Base-by-base conservation (phyloP, 805 yeast genomes). In the Saccharomycopsis sp. region DNA sequence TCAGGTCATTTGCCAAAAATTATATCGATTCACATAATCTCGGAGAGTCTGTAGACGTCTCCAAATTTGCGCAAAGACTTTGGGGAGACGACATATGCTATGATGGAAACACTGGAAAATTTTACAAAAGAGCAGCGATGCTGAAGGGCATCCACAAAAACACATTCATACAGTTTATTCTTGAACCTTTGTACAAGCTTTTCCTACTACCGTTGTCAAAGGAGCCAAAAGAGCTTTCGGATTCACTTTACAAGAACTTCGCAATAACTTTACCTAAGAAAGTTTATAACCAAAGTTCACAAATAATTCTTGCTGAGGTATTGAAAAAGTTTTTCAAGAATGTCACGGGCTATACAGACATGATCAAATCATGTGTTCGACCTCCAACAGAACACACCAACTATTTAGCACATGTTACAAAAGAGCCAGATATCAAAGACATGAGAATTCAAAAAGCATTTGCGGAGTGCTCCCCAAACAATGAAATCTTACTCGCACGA, bases 161-260 rank as follows among this genome's bases (percentile, higher is more conserved):
- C 45, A 56, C 85, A 1, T 82, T 89, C 56, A 68, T 71, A 4
- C 63, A 67, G 34, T 80, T 86, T 50, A 67, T 92, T 5, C 60
- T 87, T 6, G 75, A 74, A 19, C 98, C 97, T 2, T 52, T 89
- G 9, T 89, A 87, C 61, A 88, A 89, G 55, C 55, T 88, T 6
- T 60, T 78, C 27, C 67, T 85, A 0, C 67, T 73, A 37, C 65
- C 82, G 0, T 53, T 89, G 8, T 67, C 85, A 0, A 64, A 69
- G 26, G 70, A 71, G 13, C 59, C 71, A 2, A 56, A 59, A 4
- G 61, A 61, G 0, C 54, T 85, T 13, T 54, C 68, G 7, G 42
- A 44, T 2, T 55, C 71, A 17, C 56, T 85, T n/a, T 62, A 65
- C 52, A 52, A 63, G 1, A 60, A 73, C 22, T 76, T 79, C 41